Conservation (phyloP, 192 early-diverging fungal species). For the Rhizophagus sp. region DNA sequence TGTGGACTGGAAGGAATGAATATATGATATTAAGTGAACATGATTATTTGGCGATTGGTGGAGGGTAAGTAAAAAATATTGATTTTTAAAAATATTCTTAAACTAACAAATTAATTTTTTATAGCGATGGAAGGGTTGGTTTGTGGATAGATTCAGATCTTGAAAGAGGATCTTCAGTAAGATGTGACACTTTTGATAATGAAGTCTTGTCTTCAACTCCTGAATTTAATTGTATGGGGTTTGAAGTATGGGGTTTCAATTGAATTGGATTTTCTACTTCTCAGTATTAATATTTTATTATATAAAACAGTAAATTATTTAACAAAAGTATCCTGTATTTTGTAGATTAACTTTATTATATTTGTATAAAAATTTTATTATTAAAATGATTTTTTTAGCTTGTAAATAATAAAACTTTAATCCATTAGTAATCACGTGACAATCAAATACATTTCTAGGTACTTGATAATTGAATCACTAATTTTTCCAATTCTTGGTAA, state of each 20-base stretch:
- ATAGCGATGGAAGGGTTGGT: constrained; percentile 71
- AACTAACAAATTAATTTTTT: not conserved
- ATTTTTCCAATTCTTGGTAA: constrained; percentile 16
- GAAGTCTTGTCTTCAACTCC: constrained; percentile 54
- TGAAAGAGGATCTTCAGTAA: constrained; percentile 63
- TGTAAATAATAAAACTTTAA: too few species aligned
- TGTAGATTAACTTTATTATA: too few species aligned
- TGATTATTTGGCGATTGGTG: constrained; percentile 76
- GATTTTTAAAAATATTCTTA: not conserved
- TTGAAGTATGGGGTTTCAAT: constrained; percentile 31
- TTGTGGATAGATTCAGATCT: constrained; percentile 76
- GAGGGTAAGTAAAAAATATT: constrained; percentile 52
- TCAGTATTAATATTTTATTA: not conserved
- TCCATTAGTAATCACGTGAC: too few species aligned
- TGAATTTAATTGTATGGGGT: constrained; percentile 18
- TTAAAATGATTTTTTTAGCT: too few species aligned
- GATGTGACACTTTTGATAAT: constrained; percentile 77
- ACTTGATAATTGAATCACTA: not conserved
- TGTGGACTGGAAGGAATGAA: constrained; percentile 77
- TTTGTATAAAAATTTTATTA: too few species aligned
- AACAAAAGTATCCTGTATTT: too few species aligned
- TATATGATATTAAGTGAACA: constrained; percentile 76
- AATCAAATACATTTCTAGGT: too few species aligned
- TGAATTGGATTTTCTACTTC: not conserved
- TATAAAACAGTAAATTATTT: too few species aligned